These are phyloP conservation scores for Murraya paniculata DNA, from an alignment of 345 rosid genomes.

Conservation along the genomic window DNA sequence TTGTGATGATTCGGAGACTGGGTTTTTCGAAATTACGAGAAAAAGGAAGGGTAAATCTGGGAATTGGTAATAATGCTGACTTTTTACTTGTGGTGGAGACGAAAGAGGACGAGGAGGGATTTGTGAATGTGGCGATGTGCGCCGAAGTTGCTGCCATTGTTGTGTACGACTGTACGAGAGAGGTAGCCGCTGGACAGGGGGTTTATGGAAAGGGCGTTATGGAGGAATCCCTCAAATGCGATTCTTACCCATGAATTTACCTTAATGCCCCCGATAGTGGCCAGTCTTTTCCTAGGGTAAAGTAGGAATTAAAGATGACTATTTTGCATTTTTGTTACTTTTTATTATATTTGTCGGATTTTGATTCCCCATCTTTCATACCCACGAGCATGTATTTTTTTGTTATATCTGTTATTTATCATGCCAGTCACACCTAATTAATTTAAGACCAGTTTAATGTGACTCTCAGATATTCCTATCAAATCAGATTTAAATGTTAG, in stretches of 20 bases:
- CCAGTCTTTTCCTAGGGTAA: not conserved
- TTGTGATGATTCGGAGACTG: conserved; percentile 26
- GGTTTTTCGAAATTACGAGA: conserved; percentile 12
- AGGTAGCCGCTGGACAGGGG: not conserved
- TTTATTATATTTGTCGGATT: too few species aligned
- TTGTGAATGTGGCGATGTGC: conserved; percentile 18
- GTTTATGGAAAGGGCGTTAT: accelerated
- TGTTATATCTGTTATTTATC: too few species aligned
- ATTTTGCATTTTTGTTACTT: too few species aligned
- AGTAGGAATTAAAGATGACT: not conserved
- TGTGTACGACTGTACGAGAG: not conserved
- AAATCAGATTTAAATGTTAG: too few species aligned
- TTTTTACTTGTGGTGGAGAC: conserved; percentile 3
- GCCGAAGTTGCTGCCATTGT: conserved; percentile 37
- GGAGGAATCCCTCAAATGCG: not conserved
- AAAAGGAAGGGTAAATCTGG: conserved; percentile 30
- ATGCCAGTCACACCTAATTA: too few species aligned
- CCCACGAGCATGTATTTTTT: too few species aligned
- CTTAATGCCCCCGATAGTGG: not conserved
- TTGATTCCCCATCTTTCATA: not conserved
- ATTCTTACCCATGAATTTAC: not conserved
- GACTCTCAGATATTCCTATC: too few species aligned
- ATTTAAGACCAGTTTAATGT: too few species aligned
- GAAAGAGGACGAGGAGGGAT: conserved; percentile 20
- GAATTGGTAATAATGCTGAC: conserved; percentile 18